These are phyloP conservation scores for Zymoseptoria crescenta DNA, from an alignment of 2,329 filamentous ascomycete species.

Conservation along the genomic window DNA sequence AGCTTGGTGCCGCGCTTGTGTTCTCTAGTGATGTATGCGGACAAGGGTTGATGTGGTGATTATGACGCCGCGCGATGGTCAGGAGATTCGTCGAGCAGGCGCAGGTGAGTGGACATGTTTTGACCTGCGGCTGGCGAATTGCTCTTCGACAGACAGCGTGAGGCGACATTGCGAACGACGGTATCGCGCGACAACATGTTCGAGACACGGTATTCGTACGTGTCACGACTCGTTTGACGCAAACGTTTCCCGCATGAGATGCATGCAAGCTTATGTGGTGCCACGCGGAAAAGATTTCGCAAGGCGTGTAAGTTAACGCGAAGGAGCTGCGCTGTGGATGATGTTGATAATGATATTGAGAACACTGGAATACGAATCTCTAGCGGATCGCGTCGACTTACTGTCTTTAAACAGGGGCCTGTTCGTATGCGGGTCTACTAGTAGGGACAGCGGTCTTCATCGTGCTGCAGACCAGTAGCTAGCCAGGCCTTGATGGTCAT, in stretches of 20 bases:
- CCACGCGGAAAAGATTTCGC: too few species aligned
- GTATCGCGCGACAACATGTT: not conserved
- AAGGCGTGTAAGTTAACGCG: too few species aligned
- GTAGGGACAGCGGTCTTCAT: not conserved
- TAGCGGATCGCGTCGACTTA: not conserved
- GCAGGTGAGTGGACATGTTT: not conserved
- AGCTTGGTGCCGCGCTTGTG: not conserved
- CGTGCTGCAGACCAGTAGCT: not conserved
- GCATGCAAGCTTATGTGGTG: not conserved
- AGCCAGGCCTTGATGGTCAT: not conserved
- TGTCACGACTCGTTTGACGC: not conserved
- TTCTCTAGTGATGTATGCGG: not conserved
- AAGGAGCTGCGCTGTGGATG: not conserved
- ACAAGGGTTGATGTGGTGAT: not conserved
- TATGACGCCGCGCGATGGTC: not conserved
- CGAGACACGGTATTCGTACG: not conserved
- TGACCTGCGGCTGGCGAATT: not conserved
- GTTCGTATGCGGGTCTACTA: not conserved
- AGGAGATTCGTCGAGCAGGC: not conserved
- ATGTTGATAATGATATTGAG: not conserved
- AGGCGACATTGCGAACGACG: not conserved
- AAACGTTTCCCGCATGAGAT: not conserved
- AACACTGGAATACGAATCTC: not conserved
- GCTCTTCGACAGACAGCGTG: too few species aligned
- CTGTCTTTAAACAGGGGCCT: not conserved